Base-by-base conservation (phyloP, 345 rosid species). In the Populus euphratica region DNA sequence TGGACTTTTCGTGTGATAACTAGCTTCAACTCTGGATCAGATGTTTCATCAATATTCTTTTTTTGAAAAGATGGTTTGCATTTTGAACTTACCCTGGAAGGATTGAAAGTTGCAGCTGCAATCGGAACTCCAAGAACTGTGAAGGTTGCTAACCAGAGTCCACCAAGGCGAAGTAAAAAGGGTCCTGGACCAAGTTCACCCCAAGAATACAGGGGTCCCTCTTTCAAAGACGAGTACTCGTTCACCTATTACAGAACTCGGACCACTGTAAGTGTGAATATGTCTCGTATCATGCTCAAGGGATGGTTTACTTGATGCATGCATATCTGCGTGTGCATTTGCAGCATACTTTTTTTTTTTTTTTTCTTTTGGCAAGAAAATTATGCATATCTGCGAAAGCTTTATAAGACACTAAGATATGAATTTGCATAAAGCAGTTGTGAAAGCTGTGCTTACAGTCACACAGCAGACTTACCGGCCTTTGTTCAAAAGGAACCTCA, bases 71-170 rank as follows among this genome's bases (percentile, higher is more conserved):
- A 47, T 47, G 50, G 5, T 47, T 3, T 12, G 50, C 16, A 47
- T 74, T 50, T 41, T 69, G 4, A 44, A 27, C 89, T 83, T 83
- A 90, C 98, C 82, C 81, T 90, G n/a, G 94, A 88, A 84, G 99
- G 98, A 85, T 89, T 91, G 83, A 95, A 95, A 87, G 98, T 95
- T 70, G 98, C 96, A 63, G 99, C 93, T 47, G 99, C 94, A 73
- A 92, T 79, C 54, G 99, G 99, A 78, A 86, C 89, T 68, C 99
- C 99, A 65, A 95, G 94, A 77, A 86, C 88, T 7, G 92, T 89
- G 86, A 95, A 90, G 65, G 93, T 87, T 2, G 77, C 89, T 43
- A 95, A 79, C 92, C 98, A 93, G 79, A 95, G 94, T 73, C 98
- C 90, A 76, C 99, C 99, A 13, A 95, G 87, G 43, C 99, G 97